Evolutionary conservation across 1,284 basidiomycete species (phyloP), one percentile per base, ranked within the genome.

Genomic region (Xanthoconium separans): DNA sequence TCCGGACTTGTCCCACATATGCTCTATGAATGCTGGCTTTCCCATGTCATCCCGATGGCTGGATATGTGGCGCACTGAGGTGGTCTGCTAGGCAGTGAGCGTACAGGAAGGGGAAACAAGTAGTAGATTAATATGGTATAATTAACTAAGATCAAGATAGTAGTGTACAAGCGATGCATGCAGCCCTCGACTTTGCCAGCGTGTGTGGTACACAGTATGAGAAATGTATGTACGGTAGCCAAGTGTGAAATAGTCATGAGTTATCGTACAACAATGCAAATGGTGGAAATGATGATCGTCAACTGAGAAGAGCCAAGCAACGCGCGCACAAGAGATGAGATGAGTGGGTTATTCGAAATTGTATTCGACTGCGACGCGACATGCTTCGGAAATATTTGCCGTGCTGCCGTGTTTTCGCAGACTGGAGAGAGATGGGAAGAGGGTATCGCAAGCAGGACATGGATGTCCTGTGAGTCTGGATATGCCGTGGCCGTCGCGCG

Each of bases 371-470:
- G 87, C 87, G 50, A 78, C 78, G 55, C 79, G 80, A 65, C 87
- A 89, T 9, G 87, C 87, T 62, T 88, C 85, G 62, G 79, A 80
- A 29, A 76, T 73, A 46, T 75, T 69, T 12, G 76, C 72, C 43
- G 76, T 73, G 40, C 66, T 72, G 22, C 81, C 86, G 62, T 89
- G 87, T 56, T 77, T 78, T 51, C 76, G 76, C 5, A 89, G 77
- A 61, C 76, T 73, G 49, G 82, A 77, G 30, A 69, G 75, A 12
- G 83, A 78, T 46, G 77, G 68, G 66, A 89, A 89, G 58, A 74
- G 78, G 18, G 80, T 75, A 65, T 89, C 87, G 66, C 87, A 89
- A 6, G 87, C 87, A 22, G 87, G 79, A 74, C 87, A 89, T 5
- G 80, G 71, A 57, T 77, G 73, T 33, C 74, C 71, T 11, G 59